A percentile compares a stretch with the other conserved stretches of the same genome.
phyloP scores from a whole-genome alignment of 2,329 filamentous ascomycete genomes.

The Parasarocladium wereldwijsianum region DNA sequence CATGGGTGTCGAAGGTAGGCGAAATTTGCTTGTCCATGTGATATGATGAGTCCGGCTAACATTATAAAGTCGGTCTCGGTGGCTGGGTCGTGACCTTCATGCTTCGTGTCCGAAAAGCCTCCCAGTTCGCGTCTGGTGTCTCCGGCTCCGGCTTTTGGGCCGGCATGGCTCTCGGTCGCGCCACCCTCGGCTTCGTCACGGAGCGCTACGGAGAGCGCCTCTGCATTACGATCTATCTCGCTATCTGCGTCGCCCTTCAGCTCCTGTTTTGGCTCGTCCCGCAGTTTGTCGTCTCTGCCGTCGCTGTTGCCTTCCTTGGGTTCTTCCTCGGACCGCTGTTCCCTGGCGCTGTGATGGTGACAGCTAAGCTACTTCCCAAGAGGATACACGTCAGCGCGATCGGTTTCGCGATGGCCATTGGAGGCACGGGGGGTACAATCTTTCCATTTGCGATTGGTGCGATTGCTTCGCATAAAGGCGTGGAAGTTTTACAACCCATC shows the following conservation, averaged over 20 bases:
- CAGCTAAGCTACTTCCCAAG: constrained; percentile 54
- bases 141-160: constrained; percentile 65
- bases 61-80: constrained; percentile 40
- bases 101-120: constrained; percentile 52
- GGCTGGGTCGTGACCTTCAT: constrained; percentile 76
- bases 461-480: constrained; percentile 36
- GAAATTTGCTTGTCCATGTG: neutral
- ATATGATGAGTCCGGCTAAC: neutral
- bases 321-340: constrained; percentile 66
- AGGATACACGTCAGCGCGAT: constrained; percentile 58
- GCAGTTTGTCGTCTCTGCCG: constrained; percentile 40
- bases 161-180: constrained; percentile 56
- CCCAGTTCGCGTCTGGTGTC: constrained; percentile 54
- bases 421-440: constrained; percentile 51
- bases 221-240: constrained; percentile 45
- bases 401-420: constrained; percentile 60
- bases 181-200: constrained; percentile 56
- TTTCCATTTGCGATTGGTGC: constrained; percentile 48
- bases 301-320: constrained; percentile 54
- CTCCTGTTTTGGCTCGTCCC: constrained; percentile 44
- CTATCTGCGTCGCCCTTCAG: constrained; percentile 43
- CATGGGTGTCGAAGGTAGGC: constrained; percentile 49
- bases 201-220: constrained; percentile 50
- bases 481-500: constrained; percentile 34
- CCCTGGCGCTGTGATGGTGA: constrained; percentile 54